phyloP scores from a whole-genome alignment of 805 yeast species.

The Komagataella pseudopastoris region DNA sequence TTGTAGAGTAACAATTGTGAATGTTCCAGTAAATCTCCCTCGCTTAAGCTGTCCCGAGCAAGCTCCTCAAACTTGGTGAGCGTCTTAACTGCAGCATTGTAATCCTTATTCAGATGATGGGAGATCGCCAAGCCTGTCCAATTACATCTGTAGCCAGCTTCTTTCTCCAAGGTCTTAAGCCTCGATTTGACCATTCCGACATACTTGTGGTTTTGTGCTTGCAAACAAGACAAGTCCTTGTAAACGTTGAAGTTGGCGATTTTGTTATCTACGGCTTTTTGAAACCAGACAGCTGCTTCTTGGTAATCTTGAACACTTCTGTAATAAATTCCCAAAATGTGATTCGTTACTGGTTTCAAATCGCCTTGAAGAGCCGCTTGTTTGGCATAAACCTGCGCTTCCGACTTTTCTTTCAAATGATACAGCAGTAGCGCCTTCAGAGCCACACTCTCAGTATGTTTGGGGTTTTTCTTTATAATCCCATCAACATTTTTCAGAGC shows the following conservation, averaged over 20 bases:
- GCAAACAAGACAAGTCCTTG: conserved; percentile 71
- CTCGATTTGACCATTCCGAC: conserved; percentile 50
- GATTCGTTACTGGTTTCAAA: conserved; percentile 62
- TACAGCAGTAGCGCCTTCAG: conserved; percentile 66
- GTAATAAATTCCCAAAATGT: conserved; percentile 76
- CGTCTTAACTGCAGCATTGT: conserved; percentile 55
- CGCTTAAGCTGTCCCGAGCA: conserved; percentile 54
- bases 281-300: conserved; percentile 70
- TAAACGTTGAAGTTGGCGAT: conserved; percentile 66
- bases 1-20: conserved; percentile 72
- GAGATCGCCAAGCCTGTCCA: conserved; percentile 88
- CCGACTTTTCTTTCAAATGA: conserved; percentile 43
- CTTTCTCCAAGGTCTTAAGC: conserved; percentile 51
- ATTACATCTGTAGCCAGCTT: conserved; percentile 75
- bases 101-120: conserved; percentile 60
- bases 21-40: conserved; percentile 59
- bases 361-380: conserved; percentile 50
- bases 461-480: conserved; percentile 60
- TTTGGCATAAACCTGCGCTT: conserved; percentile 46
- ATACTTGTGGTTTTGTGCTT: conserved; percentile 69
- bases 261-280: conserved; percentile 63
- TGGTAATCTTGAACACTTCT: conserved; percentile 54
- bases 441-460: conserved; percentile 71
- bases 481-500: conserved; percentile 65
- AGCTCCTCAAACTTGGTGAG: conserved; percentile 65